Base-by-base conservation (phyloP, 2,329 filamentous ascomycete genomes). In the Microdochium bolleyi region DNA sequence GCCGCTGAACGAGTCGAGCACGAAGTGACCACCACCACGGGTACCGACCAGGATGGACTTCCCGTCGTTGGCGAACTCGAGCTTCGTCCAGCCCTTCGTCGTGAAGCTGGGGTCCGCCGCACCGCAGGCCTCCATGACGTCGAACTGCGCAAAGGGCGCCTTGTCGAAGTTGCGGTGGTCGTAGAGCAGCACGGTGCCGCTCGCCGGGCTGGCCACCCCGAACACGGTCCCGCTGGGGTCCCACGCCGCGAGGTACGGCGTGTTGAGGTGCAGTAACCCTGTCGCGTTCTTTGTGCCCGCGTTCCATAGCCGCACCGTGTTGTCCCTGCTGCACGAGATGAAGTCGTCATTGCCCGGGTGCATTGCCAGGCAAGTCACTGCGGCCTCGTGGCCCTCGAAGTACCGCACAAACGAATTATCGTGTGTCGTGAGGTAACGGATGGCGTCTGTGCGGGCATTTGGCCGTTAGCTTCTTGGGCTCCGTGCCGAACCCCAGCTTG, bases 381-480 rank as follows among this genome's bases (percentile, higher is more conserved):
- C 78, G 54, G 82, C 86, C 44, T 88, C 87, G 69, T 99, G 94
- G 50, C 92, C 94, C 56, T 89, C 86, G 67, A 97, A 99, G 71
- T 99, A 99, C 57, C 94, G 88, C 56, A 97, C 88, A 69, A 95
- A 99, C 54, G 87, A 88, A 72, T 97, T 96, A 69, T 97, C 94
- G 70, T 99, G 94, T 13, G 87, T 96, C 53, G 83, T 95, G 56
- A 91, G 87, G 72, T 88, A 96, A 66, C 84, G 86, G 59, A 88
- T 95, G 62, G 83, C 91, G 74, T 92, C 87, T 86, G 53, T 11
- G 24, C 8, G 21, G 13, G 14, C 16, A 22, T 13, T 30, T 44
- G 30, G 14, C 14, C 30, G n/a, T n/a, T n/a, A n/a, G n/a, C 37
- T 10, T n/a, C 13, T 41, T 19, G 19, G 37, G 11, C 9, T 34